Evolutionary conservation across 768 basidiomycete genomes (phyloP), one percentile per base, ranked within the genome.

Genomic region (Thelephora ganbajun): DNA sequence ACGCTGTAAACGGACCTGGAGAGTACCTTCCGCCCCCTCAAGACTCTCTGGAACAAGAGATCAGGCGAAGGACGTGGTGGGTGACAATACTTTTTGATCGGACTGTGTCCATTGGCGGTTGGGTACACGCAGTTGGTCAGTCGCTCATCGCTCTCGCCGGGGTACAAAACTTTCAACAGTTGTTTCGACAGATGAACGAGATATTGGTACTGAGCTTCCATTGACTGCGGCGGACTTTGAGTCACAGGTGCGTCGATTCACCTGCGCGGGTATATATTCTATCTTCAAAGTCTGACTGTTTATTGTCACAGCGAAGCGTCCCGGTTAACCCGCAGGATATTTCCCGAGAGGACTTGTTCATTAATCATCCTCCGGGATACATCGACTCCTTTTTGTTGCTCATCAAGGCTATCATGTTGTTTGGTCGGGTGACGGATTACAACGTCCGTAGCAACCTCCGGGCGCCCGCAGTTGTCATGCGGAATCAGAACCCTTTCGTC

Each of bases 21-120:
- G 85, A 84, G 37, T 91, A 88, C 61, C 66, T 91, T 12, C 77
- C 81, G 2, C 83, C 87, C 12, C 87, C 87, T 0, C 84, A 76
- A 58, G 82, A 83, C 58, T 60, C 76, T 37, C 74, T 73, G 16
- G 88, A 90, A 53, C 63, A 88, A 48, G 87, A 91, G 63, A 79
- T 76, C 37, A 70, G 87, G 51, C 71, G 88, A 44, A 72, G 88
- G 46, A 83, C 86, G 4, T 91, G 88, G 88, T 91, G 87, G 87
- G 88, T 88, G 83, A 80, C 84, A 16, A 77, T 91, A 35, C 64
- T 88, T 42, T 89, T 90, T 59, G 87, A 91, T 61, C 80, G 87
- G 23, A 86, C 88, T 43, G 77, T 65, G 5, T 66, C 63, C 22
- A 62, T 64, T 2, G 86, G 85, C 37, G 87, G 88, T 14, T 91